These are phyloP conservation scores for Aspergillus fumigatus DNA, from an alignment of 2,329 filamentous ascomycete species.

Conservation along the genomic window DNA sequence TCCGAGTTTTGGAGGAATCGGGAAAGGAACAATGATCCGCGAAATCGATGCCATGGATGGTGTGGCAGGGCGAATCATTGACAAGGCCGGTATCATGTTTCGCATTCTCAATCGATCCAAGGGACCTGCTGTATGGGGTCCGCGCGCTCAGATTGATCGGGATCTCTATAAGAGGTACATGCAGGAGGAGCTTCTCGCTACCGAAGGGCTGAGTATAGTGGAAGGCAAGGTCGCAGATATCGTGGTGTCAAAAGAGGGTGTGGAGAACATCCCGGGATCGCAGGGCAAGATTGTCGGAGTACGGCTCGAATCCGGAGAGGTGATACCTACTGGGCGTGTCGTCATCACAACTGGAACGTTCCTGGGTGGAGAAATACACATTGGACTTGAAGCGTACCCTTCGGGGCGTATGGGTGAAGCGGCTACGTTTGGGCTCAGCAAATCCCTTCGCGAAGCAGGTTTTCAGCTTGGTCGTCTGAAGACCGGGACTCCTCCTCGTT, in stretches of 20 bases:
- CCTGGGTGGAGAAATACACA: conserved; percentile 91
- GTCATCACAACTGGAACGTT: conserved; percentile 97
- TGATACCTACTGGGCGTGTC: conserved; percentile 74
- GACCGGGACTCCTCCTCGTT: conserved; percentile 87
- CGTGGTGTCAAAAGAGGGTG: conserved; percentile 58
- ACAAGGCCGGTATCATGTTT: conserved; percentile 94
- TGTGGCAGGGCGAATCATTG: conserved; percentile 79
- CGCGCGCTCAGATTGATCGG: conserved; percentile 91
- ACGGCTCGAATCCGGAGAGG: conserved; percentile 77
- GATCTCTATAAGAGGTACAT: conserved; percentile 85
- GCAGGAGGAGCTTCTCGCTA: conserved; percentile 75
- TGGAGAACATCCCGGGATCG: conserved; percentile 45
- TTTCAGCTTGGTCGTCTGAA: conserved; percentile 88
- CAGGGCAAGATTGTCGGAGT: conserved; percentile 78
- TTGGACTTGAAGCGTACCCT: conserved; percentile 77
- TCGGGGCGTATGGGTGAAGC: conserved; percentile 91
- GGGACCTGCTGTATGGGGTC: conserved; percentile 94
- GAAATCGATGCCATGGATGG: conserved; percentile 95
- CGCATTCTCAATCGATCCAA: conserved; percentile 82
- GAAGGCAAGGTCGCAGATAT: conserved; percentile 91
- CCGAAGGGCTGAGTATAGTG: conserved; percentile 74
- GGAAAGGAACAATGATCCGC: conserved; percentile 91
- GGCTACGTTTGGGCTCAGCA: conserved; percentile 87
- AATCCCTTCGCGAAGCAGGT: conserved; percentile 80
- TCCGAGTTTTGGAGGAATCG: conserved; percentile 95